A percentile compares a stretch with the other conserved stretches of the same genome.
phyloP scores from a whole-genome alignment of 352 stramenopile genomes.

The Globisporangium polare region DNA sequence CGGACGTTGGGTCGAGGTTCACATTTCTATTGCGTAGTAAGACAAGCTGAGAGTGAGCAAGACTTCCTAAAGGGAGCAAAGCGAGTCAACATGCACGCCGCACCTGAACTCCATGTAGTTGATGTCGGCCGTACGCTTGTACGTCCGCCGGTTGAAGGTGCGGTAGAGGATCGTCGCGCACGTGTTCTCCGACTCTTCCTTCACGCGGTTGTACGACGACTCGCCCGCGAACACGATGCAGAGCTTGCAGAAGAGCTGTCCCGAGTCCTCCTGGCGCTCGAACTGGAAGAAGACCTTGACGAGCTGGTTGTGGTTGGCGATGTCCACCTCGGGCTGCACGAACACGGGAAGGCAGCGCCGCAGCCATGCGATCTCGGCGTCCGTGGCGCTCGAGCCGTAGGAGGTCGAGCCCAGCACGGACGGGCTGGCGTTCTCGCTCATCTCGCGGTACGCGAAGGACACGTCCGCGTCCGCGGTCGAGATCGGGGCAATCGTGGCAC shows the following conservation, averaged over 20 bases:
- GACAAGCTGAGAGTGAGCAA: not conserved
- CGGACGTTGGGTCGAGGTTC: slow-evolving; percentile 40
- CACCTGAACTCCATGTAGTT: slow-evolving; percentile 87
- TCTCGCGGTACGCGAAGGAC: slow-evolving; percentile 41
- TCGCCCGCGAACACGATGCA: slow-evolving; percentile 82
- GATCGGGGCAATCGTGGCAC: slow-evolving; percentile 9
- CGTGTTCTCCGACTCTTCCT: slow-evolving; percentile 68
- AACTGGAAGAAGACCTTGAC: slow-evolving; percentile 84
- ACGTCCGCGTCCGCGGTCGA: slow-evolving; percentile 8
- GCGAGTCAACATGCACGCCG: slow-evolving; percentile 13
- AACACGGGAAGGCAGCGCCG: slow-evolving; percentile 79
- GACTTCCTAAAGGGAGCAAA: too few species aligned
- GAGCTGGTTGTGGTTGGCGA: slow-evolving; percentile 76
- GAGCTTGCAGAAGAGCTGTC: slow-evolving; percentile 63
- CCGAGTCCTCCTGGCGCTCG: slow-evolving; percentile 50
- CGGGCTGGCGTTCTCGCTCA: slow-evolving; percentile 30
- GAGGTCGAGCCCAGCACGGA: slow-evolving; percentile 17
- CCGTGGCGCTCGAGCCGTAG: slow-evolving; percentile 24
- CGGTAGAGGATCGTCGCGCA: slow-evolving; percentile 78
- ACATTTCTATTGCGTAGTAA: slow-evolving; percentile 35
- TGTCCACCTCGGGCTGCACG: slow-evolving; percentile 78
- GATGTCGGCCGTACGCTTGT: slow-evolving; percentile 87
- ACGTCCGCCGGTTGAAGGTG: slow-evolving; percentile 82
- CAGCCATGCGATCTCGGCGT: slow-evolving; percentile 68
- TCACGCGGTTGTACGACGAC: slow-evolving; percentile 80